Evolutionary conservation across 1,284 basidiomycete genomes (phyloP).

Genomic region (Pyrrhoderma noxium): DNA sequence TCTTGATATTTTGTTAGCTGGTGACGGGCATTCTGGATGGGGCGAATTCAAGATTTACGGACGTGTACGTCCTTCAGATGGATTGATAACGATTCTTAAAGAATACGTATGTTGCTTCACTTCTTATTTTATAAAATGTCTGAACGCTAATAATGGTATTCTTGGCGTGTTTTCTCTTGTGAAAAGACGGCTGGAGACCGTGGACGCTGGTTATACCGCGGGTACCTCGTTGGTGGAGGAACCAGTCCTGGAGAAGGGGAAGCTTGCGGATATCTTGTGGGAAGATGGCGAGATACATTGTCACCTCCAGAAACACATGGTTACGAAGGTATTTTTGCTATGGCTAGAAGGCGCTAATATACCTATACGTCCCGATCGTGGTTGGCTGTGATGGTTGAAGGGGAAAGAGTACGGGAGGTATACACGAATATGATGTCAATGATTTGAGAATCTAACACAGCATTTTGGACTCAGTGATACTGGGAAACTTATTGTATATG

Average conservation of each 20-base stretch:
- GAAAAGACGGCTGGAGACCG: slow-evolving; percentile 54
- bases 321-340: slow-evolving; percentile 71
- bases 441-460: no score
- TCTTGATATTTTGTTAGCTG: slow-evolving; percentile 57
- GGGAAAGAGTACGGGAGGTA: no score
- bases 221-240: slow-evolving; percentile 57
- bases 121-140: not conserved
- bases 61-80: slow-evolving; percentile 61
- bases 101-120: slow-evolving; percentile 52
- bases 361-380: no score
- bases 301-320: slow-evolving; percentile 48
- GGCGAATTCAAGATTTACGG: slow-evolving; percentile 68
- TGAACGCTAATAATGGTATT: no score
- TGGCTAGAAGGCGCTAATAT: slow-evolving; percentile 54
- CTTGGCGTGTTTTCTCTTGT: no score
- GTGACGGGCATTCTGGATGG: slow-evolving; percentile 80
- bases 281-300: slow-evolving; percentile 70
- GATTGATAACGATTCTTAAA: slow-evolving; percentile 62
- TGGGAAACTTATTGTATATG: no score
- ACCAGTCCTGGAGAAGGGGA: not conserved
- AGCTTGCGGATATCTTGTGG: slow-evolving; percentile 50
- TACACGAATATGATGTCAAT: no score
- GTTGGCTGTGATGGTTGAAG: no score
- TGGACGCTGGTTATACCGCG: slow-evolving; percentile 71
- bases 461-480: no score